A percentile compares a stretch with the other conserved stretches of the same genome.
Evolutionary conservation across 2,329 filamentous ascomycete genomes (phyloP).

Genomic region (Hypomyces rosellus): DNA sequence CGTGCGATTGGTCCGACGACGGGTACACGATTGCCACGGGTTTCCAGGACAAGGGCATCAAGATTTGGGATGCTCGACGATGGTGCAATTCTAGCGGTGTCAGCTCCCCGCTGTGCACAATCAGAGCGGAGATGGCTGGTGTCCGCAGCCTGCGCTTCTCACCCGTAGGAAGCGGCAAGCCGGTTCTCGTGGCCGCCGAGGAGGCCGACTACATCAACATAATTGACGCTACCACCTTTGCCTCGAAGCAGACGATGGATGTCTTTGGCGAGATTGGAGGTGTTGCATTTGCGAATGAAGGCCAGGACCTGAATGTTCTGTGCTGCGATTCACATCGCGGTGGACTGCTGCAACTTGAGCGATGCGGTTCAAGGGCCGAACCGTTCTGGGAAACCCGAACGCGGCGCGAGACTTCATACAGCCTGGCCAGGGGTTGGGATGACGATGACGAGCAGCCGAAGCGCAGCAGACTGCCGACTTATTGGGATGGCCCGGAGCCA

Average conservation of each 20-base stretch:
- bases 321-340: slow-evolving; percentile 61
- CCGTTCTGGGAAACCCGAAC: slow-evolving; percentile 16
- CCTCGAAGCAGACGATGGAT: slow-evolving; percentile 62
- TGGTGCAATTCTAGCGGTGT: slow-evolving; percentile 52
- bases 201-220: slow-evolving; percentile 68
- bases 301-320: slow-evolving; percentile 60
- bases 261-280: slow-evolving; percentile 73
- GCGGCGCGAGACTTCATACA: neutral
- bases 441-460: slow-evolving; percentile 5
- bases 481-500: slow-evolving; percentile 17
- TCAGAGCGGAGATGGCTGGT: slow-evolving; percentile 61
- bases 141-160: slow-evolving; percentile 67
- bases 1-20: slow-evolving; percentile 74
- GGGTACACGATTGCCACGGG: slow-evolving; percentile 71
- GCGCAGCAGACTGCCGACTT: slow-evolving; percentile 5
- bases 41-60: slow-evolving; percentile 66
- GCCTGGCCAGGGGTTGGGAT: slow-evolving; percentile 2
- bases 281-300: slow-evolving; percentile 59
- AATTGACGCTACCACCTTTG: slow-evolving; percentile 60
- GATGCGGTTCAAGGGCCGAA: slow-evolving; percentile 28
- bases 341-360: slow-evolving; percentile 58
- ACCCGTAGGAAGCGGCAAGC: slow-evolving; percentile 59
- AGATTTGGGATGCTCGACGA: slow-evolving; percentile 69
- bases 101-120: slow-evolving; percentile 42
- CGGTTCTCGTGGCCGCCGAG: slow-evolving; percentile 65